phyloP scores from a whole-genome alignment of 495 filamentous ascomycete species.

The Parathielavia appendiculata region DNA sequence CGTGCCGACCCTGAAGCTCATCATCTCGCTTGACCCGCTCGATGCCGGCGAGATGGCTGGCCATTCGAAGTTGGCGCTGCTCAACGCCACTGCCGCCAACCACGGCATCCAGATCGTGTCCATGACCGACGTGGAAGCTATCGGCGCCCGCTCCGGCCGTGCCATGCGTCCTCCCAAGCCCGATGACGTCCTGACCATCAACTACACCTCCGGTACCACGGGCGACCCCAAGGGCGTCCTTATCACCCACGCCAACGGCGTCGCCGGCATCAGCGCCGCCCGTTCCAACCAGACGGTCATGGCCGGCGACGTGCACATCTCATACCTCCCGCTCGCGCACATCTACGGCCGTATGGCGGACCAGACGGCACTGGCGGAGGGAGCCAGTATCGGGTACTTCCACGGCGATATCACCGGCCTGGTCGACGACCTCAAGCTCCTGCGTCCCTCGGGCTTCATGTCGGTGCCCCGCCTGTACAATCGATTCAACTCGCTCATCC shows the following conservation, averaged over 20 bases:
- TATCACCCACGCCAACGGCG: conserved; percentile 74
- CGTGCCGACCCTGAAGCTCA: conserved; percentile 76
- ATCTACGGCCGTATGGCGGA: conserved; percentile 86
- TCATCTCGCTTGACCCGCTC: conserved; percentile 83
- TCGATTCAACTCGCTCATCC: conserved; percentile 78
- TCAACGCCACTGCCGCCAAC: conserved; percentile 67
- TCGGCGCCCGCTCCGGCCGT: conserved; percentile 64
- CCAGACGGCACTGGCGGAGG: conserved; percentile 66
- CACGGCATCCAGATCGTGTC: conserved; percentile 71
- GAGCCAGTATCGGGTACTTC: conserved; percentile 83
- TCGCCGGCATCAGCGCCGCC: conserved; percentile 61
- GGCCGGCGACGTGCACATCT: conserved; percentile 59
- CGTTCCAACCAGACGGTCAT: conserved; percentile 47
- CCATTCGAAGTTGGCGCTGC: conserved; percentile 68
- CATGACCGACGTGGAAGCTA: conserved; percentile 66
- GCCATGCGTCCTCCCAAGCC: conserved; percentile 64
- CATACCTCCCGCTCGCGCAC: conserved; percentile 91
- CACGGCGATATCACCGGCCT: conserved; percentile 85
- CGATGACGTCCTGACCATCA: conserved; percentile 84
- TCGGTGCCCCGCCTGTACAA: conserved; percentile 92
- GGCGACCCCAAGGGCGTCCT: conserved; percentile 92
- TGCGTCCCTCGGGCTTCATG: conserved; percentile 76
- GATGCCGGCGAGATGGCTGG: conserved; percentile 73
- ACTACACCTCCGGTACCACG: conserved; percentile 96
- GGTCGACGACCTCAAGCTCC: conserved; percentile 83